Conservation (phyloP, 257 asterid species). For the Gentiana dahurica region DNA sequence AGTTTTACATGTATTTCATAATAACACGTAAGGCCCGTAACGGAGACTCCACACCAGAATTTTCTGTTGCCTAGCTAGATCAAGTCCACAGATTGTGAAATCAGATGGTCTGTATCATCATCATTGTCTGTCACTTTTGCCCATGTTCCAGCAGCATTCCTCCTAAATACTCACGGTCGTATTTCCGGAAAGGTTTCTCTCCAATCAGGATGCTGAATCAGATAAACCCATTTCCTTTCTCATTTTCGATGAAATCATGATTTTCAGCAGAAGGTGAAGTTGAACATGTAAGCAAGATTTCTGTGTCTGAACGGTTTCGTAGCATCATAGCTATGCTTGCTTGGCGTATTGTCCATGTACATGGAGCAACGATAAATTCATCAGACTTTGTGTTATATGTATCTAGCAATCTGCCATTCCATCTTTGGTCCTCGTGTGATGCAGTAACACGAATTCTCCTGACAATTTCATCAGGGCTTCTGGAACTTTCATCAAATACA, state of each 20-base stretch:
- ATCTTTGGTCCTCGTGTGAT: slow-evolving; percentile 52
- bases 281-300: slow-evolving; percentile 69
- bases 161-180: slow-evolving; percentile 54
- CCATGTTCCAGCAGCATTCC: slow-evolving; percentile 54
- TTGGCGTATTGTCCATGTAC: slow-evolving; percentile 52
- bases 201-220: slow-evolving; percentile 66
- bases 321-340: slow-evolving; percentile 35
- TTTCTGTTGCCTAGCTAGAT: no score
- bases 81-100: no score
- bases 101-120: no score
- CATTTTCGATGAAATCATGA: slow-evolving; percentile 63
- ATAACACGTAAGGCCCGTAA: no score
- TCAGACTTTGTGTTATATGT: slow-evolving; percentile 60
- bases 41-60: no score
- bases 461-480: slow-evolving; percentile 85
- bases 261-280: slow-evolving; percentile 84
- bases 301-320: slow-evolving; percentile 54
- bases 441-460: slow-evolving; percentile 73
- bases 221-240: slow-evolving; percentile 69
- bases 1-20: no score
- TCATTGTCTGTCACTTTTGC: slow-evolving; percentile 6
- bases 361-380: slow-evolving; percentile 58
- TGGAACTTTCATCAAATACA: slow-evolving; percentile 52
- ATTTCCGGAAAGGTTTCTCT: slow-evolving; percentile 52
- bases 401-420: slow-evolving; percentile 59